Percentiles rank a stretch among this genome's conserved stretches.
Evolutionary conservation across 2,329 filamentous ascomycete genomes (phyloP).

Genomic region (Trichophyton verrucosum): DNA sequence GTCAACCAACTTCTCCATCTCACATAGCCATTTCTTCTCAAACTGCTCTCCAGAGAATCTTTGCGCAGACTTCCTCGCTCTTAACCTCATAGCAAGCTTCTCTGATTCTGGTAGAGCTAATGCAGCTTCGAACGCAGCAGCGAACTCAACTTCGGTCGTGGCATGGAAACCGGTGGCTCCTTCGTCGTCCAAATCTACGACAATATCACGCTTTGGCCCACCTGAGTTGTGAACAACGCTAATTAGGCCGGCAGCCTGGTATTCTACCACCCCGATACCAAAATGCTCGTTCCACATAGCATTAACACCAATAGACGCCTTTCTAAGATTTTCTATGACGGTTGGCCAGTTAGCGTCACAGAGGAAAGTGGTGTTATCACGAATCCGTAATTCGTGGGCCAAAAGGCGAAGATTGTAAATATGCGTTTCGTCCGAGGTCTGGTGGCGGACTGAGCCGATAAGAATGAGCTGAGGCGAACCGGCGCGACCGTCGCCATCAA

Average conservation of each 20-base stretch:
- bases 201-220: constrained; percentile 87
- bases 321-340: constrained; percentile 66
- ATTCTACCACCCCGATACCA: constrained; percentile 95
- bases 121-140: constrained; percentile 65
- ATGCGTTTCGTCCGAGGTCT: constrained; percentile 37
- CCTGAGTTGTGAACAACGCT: constrained; percentile 88
- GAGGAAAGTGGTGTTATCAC: constrained; percentile 73
- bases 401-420: constrained; percentile 83
- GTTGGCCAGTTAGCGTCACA: constrained; percentile 82
- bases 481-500: background rate
- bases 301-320: constrained; percentile 76
- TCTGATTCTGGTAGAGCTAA: constrained; percentile 50
- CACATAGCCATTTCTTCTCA: constrained; percentile 59
- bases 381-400: constrained; percentile 74
- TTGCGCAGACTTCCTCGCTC: constrained; percentile 65
- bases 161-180: constrained; percentile 84
- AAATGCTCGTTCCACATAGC: constrained; percentile 99
- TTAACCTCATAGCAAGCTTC: constrained; percentile 58
- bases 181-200: constrained; percentile 61
- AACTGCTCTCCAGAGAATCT: constrained; percentile 86
- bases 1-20: constrained; percentile 60
- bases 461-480: constrained; percentile 59
- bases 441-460: constrained; percentile 80
- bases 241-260: constrained; percentile 87
- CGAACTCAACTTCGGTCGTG: constrained; percentile 64